Percentiles rank a stretch among this genome's conserved stretches.
These are phyloP conservation scores for Sporodiniella umbellata DNA, from an alignment of 371 early-diverging fungal species.

Conservation along the genomic window DNA sequence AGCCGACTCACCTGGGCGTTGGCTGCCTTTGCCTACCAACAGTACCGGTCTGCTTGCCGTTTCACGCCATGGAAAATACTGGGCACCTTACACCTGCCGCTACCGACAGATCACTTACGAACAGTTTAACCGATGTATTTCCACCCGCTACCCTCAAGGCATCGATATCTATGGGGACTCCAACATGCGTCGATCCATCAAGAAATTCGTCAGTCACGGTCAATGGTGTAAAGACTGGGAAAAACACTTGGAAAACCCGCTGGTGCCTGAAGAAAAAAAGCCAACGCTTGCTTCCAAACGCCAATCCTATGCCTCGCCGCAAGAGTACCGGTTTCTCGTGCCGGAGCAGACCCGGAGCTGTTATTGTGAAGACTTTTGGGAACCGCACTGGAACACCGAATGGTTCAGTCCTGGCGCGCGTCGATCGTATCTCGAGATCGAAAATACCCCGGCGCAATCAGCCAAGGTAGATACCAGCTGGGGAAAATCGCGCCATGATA, in stretches of 20 bases:
- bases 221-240: slow-evolving; percentile 42
- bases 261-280: slow-evolving; percentile 4
- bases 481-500: slow-evolving; percentile 1
- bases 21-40: slow-evolving; percentile 29
- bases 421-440: slow-evolving; percentile 14
- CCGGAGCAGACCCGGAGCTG: slow-evolving; percentile 29
- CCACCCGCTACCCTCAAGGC: slow-evolving; percentile 24
- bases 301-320: slow-evolving; percentile 7
- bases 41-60: neutral
- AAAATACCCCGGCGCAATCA: slow-evolving; percentile 6
- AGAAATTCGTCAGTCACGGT: slow-evolving; percentile 48
- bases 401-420: slow-evolving; percentile 33
- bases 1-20: slow-evolving; percentile 40
- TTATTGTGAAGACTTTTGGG: slow-evolving; percentile 47
- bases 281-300: neutral
- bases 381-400: slow-evolving; percentile 28
- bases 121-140: slow-evolving; percentile 37
- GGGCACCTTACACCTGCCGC: slow-evolving; percentile 51
- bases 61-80: slow-evolving; percentile 24
- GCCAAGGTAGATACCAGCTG: slow-evolving; percentile 2
- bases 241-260: neutral
- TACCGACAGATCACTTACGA: slow-evolving; percentile 36
- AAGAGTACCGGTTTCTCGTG: slow-evolving; percentile 3
- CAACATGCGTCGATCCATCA: slow-evolving; percentile 48
- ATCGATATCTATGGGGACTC: slow-evolving; percentile 54